phyloP scores from a whole-genome alignment of 352 stramenopile species.

The Phytophthora podocarpi region DNA sequence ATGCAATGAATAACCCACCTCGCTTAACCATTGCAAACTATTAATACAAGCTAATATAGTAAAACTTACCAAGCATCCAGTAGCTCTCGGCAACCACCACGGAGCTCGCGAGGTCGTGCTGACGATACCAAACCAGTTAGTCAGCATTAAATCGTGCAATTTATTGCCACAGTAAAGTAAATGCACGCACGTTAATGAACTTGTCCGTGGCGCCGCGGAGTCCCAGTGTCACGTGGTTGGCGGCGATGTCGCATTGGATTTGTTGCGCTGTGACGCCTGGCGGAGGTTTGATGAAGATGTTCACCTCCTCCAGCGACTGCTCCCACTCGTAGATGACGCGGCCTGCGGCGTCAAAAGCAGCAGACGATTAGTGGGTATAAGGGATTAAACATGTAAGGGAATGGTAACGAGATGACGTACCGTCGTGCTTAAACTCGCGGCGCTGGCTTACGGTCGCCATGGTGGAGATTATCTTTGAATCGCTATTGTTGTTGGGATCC shows the following conservation, averaged over 20 bases:
- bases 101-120: constrained; percentile 93
- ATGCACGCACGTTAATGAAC: constrained; percentile 89
- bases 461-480: not conserved
- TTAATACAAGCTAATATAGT: too few relatives aligned
- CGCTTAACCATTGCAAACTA: too few relatives aligned
- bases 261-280: constrained; percentile 78
- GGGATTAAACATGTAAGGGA: not conserved
- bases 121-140: not conserved
- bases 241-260: constrained; percentile 90
- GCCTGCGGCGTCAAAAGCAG: constrained; percentile 31
- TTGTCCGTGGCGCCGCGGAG: constrained; percentile 87
- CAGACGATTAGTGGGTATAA: not conserved
- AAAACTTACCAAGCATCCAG: constrained; percentile 93
- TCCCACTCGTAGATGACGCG: constrained; percentile 97
- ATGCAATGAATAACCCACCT: not conserved
- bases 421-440: constrained; percentile 75
- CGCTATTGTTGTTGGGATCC: too few relatives aligned
- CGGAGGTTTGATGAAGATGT: constrained; percentile 94
- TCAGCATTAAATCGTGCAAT: not conserved
- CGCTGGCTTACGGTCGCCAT: constrained; percentile 55
- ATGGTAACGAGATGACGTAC: constrained; percentile 22
- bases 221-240: constrained; percentile 90
- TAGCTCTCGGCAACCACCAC: constrained; percentile 95
- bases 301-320: constrained; percentile 95
- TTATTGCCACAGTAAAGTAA: not conserved